Conservation (phyloP, 805 yeast genomes). For the Hanseniaspora taiwanica region DNA sequence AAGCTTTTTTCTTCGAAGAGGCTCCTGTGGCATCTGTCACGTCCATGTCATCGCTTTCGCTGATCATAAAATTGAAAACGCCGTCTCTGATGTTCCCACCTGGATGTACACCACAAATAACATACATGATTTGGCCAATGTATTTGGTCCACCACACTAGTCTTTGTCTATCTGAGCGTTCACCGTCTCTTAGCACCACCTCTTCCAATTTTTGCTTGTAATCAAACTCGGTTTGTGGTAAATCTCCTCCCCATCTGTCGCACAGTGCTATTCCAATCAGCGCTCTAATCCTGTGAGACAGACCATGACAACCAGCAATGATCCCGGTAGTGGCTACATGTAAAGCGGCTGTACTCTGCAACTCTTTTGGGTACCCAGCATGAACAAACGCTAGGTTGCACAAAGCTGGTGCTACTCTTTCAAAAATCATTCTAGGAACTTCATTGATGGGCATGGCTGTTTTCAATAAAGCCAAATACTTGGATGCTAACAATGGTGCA, state of each 20-base stretch:
- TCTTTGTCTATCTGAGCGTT: conserved; percentile 30
- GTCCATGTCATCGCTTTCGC: conserved; percentile 19
- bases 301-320: conserved; percentile 63
- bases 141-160: conserved; percentile 63
- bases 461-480: conserved; percentile 39
- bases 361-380: conserved; percentile 62
- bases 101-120: conserved; percentile 69
- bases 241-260: conserved; percentile 74
- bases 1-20: conserved; percentile 18
- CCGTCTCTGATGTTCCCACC: conserved; percentile 64
- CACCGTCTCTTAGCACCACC: conserved; percentile 34
- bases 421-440: conserved; percentile 44
- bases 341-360: conserved; percentile 62
- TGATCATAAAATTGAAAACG: conserved; percentile 32
- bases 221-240: conserved; percentile 41
- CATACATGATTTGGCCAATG: conserved; percentile 61
- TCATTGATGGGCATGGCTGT: conserved; percentile 44
- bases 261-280: conserved; percentile 61
- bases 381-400: conserved; percentile 68
- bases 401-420: conserved; percentile 54
- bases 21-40: conserved; percentile 5
- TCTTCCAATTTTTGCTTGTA: conserved; percentile 35
- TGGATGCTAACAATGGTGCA: conserved; percentile 50
- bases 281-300: conserved; percentile 59
- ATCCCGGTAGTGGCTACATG: conserved; percentile 64